Evolutionary conservation across 2,329 filamentous ascomycete species (phyloP), one percentile per base, ranked within the genome.

Genomic region (Camillea tinctor): DNA sequence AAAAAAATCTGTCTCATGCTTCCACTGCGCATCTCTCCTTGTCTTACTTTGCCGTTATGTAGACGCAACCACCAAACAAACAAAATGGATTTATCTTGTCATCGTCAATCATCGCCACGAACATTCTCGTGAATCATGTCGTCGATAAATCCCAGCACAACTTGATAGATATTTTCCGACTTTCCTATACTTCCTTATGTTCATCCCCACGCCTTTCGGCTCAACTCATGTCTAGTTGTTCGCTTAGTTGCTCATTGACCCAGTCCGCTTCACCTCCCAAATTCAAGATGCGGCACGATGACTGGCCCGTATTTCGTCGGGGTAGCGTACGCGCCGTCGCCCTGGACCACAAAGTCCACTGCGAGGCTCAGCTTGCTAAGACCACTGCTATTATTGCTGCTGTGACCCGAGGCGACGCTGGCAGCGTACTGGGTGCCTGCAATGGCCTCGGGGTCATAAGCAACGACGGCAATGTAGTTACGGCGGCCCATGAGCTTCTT

Each of bases 271-370:
- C 22, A 91, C 69, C 86, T 79, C 20, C 90, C 90, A 78, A 87
- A 89, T 74, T 93, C 91, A 64, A 94, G 76, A 76, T 89, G 93
- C 48, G 95, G 95, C 68, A 99, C 88, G 76, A 98, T 93, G 17
- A 99, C 95, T 11, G 95, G 95, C 0, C 95, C 95, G 74, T 97
- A 99, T 79, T 99, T 99, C 67, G 95, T 93, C 53, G 95, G 92
- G 65, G 85, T 83, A 48, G 86, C 90, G 75, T 90, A 94, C 1
- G 87, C 85, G 0, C 91, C 90, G 68, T 97, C 94, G 1, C 91
- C 93, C 76, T 99, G 95, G 21, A 99, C 94, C 75, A 99, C 92
- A 74, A 97, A 99, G 75, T 99, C 95, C 1, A 96, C 91, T 1
- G 94, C 95, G 51, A 99, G 79, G 76, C 92, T 97, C 69, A 99